Evolutionary conservation across 768 basidiomycete genomes (phyloP), one percentile per base, ranked within the genome.

Genomic region (Chalciporus piperatus): DNA sequence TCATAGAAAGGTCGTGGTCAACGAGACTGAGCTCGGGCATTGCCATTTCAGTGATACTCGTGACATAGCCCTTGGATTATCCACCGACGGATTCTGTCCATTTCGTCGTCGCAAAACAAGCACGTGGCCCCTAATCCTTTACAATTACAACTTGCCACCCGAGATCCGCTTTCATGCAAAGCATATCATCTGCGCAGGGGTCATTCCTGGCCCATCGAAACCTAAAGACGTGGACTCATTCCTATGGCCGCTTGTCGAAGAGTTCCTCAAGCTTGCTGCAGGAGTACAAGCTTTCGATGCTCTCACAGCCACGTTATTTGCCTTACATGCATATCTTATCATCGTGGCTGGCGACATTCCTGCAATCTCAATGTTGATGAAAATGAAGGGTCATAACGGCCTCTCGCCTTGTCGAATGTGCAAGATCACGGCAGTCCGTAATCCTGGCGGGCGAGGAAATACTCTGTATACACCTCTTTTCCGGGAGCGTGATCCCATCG

Each of bases 111-210:
- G 25, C 25, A 25, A 7, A 25, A 25, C 25, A 9, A 51, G 60
- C 5, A 75, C 75, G n/a, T 78, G 75, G 70, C 78, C 75, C 1
- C 47, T 80, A 12, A 59, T 79, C 25, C 12, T 73, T 1, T 65
- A 71, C 54, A 73, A 75, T 51, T 72, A 70, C 58, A 78, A 78
- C 48, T 62, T 78, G 2, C 68, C 68, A 2, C 76, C 76, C 0
- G 25, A 25, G 25, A 25, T 25, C 25, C 25, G 25, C 25, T 25
- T 25, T 25, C 25, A 25, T 7, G 7, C 25, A 25, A 25, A 25
- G 25, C 25, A 25, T 25, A 25, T 25, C 25, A 25, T 25, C 25
- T 25, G 25, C 7, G 25, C 25, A 3, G 25, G 25, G 25, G 25
- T 25, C 25, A 25, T 25, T 25, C 25, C 25, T 25, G 25, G 25